These are phyloP conservation scores for Malus hybrid DNA, from an alignment of 331 rosid species.

Conservation along the genomic window DNA sequence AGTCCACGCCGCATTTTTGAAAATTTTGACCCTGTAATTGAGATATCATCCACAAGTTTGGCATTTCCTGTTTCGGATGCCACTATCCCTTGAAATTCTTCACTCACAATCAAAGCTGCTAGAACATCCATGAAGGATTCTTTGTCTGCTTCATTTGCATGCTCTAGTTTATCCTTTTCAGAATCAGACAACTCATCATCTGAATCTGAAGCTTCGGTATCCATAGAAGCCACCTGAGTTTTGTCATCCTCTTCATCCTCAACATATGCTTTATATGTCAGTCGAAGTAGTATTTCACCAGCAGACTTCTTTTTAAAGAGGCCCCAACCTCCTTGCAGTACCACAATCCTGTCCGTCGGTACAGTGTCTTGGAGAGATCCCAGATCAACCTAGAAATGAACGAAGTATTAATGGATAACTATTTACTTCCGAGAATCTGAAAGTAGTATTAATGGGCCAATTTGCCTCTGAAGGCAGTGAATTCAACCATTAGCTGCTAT, in stretches of 20 bases:
- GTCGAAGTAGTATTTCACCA: slow-evolving; percentile 85
- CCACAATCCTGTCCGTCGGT: slow-evolving; percentile 88
- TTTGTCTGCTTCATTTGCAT: slow-evolving; percentile 37
- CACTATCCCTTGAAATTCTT: slow-evolving; percentile 94
- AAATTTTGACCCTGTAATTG: slow-evolving; percentile 28
- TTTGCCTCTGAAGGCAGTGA: not conserved
- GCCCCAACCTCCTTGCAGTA: slow-evolving; percentile 74
- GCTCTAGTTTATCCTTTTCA: slow-evolving; percentile 30
- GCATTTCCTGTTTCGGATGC: slow-evolving; percentile 63
- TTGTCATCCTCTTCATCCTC: slow-evolving; percentile 98
- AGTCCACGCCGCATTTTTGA: slow-evolving; percentile 30
- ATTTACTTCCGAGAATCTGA: not conserved
- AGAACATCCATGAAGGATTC: slow-evolving; percentile 94
- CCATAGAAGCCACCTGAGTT: slow-evolving; percentile 29
- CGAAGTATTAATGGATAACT: no score
- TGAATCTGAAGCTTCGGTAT: slow-evolving; percentile 64
- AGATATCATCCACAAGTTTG: slow-evolving; percentile 44
- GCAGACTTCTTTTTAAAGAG: slow-evolving; percentile 59
- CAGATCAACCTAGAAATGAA: slow-evolving; percentile 54
- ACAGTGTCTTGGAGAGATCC: slow-evolving; percentile 91
- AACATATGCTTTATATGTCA: slow-evolving; percentile 95
- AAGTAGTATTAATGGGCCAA: not conserved
- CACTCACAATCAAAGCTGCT: slow-evolving; percentile 92
- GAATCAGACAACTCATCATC: slow-evolving; percentile 82
- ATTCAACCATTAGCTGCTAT: not conserved